A percentile compares a stretch with the other conserved stretches of the same genome.
Conservation (phyloP, 1,284 basidiomycete species). For the Fistulinella staudtii region DNA sequence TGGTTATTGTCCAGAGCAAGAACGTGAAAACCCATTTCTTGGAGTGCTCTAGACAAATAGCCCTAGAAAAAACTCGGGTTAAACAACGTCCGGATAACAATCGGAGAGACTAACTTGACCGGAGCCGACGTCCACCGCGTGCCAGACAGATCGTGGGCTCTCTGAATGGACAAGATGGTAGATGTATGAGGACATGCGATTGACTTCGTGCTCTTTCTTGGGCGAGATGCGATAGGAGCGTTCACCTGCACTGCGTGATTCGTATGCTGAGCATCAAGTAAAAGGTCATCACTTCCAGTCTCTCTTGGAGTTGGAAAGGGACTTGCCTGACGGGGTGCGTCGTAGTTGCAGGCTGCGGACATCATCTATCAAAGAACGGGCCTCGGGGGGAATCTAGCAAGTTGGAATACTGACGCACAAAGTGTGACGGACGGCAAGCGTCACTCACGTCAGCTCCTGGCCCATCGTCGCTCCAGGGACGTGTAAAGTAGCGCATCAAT, state of each 20-base stretch:
- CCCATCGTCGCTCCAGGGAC: constrained; percentile 11
- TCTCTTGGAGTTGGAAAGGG: not conserved
- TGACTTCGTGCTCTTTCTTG: constrained; percentile 53
- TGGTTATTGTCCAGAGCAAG: constrained; percentile 50
- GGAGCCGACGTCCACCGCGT: constrained; percentile 50
- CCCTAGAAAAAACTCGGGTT: constrained; percentile 34
- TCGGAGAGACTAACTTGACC: constrained; percentile 40
- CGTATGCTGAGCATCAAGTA: constrained; percentile 9
- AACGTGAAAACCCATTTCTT: constrained; percentile 38
- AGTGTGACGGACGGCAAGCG: not conserved
- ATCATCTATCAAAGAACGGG: constrained; percentile 22
- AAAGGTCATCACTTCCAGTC: not conserved
- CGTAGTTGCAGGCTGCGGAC: constrained; percentile 28
- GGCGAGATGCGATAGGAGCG: constrained; percentile 46
- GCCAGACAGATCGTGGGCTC: constrained; percentile 21
- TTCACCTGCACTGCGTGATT: constrained; percentile 2
- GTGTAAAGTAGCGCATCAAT: constrained; percentile 25
- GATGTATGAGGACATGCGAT: constrained; percentile 42
- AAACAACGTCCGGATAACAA: not conserved
- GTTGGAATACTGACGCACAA: not conserved
- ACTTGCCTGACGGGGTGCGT: constrained; percentile 20
- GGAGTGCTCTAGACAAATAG: constrained; percentile 45
- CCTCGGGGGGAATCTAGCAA: constrained; percentile 25
- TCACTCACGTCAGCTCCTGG: constrained; percentile 15
- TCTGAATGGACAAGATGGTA: constrained; percentile 20